phyloP scores from a whole-genome alignment of 345 rosid genomes.

The Leavenworthia alabamica region DNA sequence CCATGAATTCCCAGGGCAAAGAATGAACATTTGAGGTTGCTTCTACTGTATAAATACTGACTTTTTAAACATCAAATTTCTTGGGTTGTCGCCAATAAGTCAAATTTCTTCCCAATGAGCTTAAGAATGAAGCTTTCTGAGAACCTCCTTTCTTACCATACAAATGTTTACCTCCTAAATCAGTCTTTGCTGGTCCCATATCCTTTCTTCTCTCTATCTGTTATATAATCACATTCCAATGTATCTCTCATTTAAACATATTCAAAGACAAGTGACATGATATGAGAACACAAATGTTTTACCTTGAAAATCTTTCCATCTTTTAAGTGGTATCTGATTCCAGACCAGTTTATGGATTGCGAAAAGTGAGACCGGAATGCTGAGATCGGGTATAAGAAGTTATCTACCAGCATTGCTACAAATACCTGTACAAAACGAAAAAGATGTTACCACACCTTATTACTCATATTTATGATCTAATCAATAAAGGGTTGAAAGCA shows the following conservation, averaged over 20 bases:
- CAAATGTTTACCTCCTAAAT: slow-evolving; percentile 84
- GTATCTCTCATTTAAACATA: neutral
- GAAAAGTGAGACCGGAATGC: slow-evolving; percentile 93
- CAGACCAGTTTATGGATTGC: slow-evolving; percentile 98
- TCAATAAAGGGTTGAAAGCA: slow-evolving; percentile 13
- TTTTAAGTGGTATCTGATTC: slow-evolving; percentile 78
- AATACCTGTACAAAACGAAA: slow-evolving; percentile 89
- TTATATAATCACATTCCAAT: neutral
- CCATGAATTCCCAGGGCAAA: slow-evolving; percentile 24
- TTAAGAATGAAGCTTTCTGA: slow-evolving; percentile 49
- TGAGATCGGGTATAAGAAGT: slow-evolving; percentile 79
- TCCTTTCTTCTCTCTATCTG: slow-evolving; percentile 89
- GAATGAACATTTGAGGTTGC: no score
- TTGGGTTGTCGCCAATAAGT: slow-evolving; percentile 90
- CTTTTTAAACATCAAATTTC: slow-evolving; percentile 66
- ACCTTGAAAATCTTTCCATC: slow-evolving; percentile 88
- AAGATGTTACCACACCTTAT: no score
- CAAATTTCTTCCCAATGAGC: slow-evolving; percentile 64
- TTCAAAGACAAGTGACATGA: neutral
- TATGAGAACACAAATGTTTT: no score
- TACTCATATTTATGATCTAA: neutral
- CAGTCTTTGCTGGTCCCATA: slow-evolving; percentile 74
- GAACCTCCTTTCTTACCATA: slow-evolving; percentile 75
- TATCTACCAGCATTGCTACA: slow-evolving; percentile 81
- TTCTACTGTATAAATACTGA: no score